These are phyloP conservation scores for Apostasia ramifera DNA, from an alignment of 106 monocot species.

Conservation along the genomic window DNA sequence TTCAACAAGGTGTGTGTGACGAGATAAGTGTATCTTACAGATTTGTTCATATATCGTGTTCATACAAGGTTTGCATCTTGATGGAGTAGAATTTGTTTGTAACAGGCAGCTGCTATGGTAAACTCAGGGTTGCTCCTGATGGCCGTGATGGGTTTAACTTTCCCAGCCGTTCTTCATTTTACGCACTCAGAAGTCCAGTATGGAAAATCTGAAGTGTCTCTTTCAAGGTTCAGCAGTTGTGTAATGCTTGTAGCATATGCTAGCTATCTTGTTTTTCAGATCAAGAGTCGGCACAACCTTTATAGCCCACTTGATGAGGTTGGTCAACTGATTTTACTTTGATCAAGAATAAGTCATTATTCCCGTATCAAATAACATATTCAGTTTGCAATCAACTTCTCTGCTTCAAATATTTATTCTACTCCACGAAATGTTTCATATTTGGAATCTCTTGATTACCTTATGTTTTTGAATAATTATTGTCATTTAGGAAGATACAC, in stretches of 20 bases:
- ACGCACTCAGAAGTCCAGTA: slow-evolving; percentile 95
- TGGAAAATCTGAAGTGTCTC: slow-evolving; percentile 87
- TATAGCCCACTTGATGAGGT: slow-evolving; percentile 70
- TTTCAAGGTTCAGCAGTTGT: slow-evolving; percentile 96
- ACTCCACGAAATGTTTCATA: too few relatives aligned
- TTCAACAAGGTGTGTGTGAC: slow-evolving; percentile 67
- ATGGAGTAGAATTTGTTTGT: slow-evolving; percentile 11
- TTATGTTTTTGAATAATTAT: neutral
- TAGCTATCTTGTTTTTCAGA: slow-evolving; percentile 84
- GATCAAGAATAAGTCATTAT: too few relatives aligned
- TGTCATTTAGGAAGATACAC: slow-evolving; percentile 40
- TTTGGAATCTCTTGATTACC: too few relatives aligned
- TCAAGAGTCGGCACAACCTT: slow-evolving; percentile 59
- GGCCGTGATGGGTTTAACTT: slow-evolving; percentile 94
- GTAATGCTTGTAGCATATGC: slow-evolving; percentile 96
- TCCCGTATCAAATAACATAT: too few relatives aligned
- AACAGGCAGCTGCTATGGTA: slow-evolving; percentile 86
- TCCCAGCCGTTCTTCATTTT: slow-evolving; percentile 97
- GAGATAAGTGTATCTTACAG: neutral
- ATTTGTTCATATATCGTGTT: neutral
- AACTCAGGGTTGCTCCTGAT: slow-evolving; percentile 91
- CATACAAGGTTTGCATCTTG: neutral
- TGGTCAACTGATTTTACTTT: slow-evolving; percentile 11
- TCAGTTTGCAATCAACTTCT: too few relatives aligned
- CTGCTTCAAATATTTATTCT: too few relatives aligned